Evolutionary conservation across 495 filamentous ascomycete genomes (phyloP).

Genomic region (Cairneyella variabilis): DNA sequence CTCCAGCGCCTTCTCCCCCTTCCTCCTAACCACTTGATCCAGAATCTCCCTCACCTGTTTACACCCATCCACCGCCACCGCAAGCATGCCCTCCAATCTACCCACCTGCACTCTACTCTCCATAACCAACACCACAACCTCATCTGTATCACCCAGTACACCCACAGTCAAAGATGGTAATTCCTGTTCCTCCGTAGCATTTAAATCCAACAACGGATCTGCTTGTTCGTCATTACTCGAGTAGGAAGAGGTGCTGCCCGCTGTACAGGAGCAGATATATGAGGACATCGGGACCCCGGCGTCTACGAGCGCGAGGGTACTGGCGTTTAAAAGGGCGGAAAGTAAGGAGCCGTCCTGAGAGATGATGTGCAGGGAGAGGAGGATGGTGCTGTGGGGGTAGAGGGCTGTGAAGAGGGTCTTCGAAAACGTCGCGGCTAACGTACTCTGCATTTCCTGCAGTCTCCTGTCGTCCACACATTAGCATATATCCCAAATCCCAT

Average conservation of each 20-base stretch:
- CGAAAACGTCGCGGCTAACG: slow-evolving; percentile 69
- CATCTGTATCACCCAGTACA: slow-evolving; percentile 66
- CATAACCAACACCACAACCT: slow-evolving; percentile 74
- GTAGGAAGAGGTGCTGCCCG: slow-evolving; percentile 68
- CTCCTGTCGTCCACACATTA: slow-evolving; percentile 61
- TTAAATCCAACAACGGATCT: slow-evolving; percentile 87
- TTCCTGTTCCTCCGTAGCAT: slow-evolving; percentile 82
- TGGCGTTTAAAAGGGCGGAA: slow-evolving; percentile 84
- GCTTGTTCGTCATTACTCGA: slow-evolving; percentile 61
- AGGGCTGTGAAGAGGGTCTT: slow-evolving; percentile 76
- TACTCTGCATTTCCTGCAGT: slow-evolving; percentile 73
- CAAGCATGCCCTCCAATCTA: slow-evolving; percentile 85
- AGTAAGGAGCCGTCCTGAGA: slow-evolving; percentile 87
- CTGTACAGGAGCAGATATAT: slow-evolving; percentile 83
- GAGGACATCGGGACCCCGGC: slow-evolving; percentile 93
- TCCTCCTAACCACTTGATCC: slow-evolving; percentile 63
- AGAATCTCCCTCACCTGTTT: slow-evolving; percentile 76
- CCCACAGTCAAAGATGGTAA: slow-evolving; percentile 84
- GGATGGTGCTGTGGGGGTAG: slow-evolving; percentile 84
- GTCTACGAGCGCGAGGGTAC: slow-evolving; percentile 87
- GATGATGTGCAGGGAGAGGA: slow-evolving; percentile 80
- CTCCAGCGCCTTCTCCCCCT: slow-evolving; percentile 61
- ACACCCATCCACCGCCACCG: slow-evolving; percentile 88
- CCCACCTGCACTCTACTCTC: slow-evolving; percentile 76
- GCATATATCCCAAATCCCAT: too few relatives aligned